These are phyloP conservation scores for Paxillus rubicundulus DNA, from an alignment of 768 basidiomycete species.

Conservation along the genomic window DNA sequence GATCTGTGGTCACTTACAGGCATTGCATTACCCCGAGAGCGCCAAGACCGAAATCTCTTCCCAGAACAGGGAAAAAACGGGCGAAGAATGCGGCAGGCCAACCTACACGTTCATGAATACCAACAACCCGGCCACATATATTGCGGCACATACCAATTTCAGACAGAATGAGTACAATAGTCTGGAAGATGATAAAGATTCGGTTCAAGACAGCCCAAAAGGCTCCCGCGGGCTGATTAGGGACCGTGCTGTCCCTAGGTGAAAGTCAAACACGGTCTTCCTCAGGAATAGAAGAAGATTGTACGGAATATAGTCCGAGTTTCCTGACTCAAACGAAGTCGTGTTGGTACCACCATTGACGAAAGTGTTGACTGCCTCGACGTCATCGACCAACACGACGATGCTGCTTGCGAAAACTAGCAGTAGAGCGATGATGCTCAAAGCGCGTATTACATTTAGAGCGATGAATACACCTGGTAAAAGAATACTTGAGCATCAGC, in stretches of 20 bases:
- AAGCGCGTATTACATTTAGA: constrained; percentile 70
- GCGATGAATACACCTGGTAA: constrained; percentile 57
- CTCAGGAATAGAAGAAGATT: constrained; percentile 15
- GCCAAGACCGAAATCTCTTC: constrained; percentile 80
- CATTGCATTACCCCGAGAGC: constrained; percentile 86
- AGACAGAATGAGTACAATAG: constrained; percentile 60
- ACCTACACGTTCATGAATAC: constrained; percentile 27
- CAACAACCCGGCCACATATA: neutral
- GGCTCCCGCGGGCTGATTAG: constrained; percentile 86
- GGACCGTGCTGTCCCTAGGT: constrained; percentile 74
- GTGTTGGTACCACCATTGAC: constrained; percentile 35
- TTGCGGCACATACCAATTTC: constrained; percentile 36
- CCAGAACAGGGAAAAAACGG: constrained; percentile 90
- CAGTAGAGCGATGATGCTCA: constrained; percentile 77
- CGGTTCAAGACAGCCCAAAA: constrained; percentile 90
- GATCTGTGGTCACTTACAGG: constrained; percentile 48
- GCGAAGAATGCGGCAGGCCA: constrained; percentile 81
- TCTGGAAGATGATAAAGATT: constrained; percentile 81
- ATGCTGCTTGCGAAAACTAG: constrained; percentile 80
- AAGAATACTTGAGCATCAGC: neutral
- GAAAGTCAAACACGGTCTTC: neutral
- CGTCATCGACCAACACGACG: constrained; percentile 69
- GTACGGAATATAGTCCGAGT: constrained; percentile 83
- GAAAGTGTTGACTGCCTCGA: constrained; percentile 73
- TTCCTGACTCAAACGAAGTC: constrained; percentile 40